Evolutionary conservation across 176 grass and related monocot genomes (phyloP).

Genomic region (Carex cristatella): DNA sequence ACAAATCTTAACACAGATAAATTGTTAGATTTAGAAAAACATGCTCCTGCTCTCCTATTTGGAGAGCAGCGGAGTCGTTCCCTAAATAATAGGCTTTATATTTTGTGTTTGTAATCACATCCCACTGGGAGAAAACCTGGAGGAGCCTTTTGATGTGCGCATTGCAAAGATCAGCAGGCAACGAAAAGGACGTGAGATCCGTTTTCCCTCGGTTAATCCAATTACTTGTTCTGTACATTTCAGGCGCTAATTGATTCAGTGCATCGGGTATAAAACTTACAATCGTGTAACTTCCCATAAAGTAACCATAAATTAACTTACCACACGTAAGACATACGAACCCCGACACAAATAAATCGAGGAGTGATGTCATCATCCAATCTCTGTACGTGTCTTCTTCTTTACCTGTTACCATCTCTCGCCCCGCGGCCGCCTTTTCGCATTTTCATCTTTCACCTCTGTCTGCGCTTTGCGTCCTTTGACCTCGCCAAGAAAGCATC

Average conservation of each 20-base stretch:
- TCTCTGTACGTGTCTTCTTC: neutral
- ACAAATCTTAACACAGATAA: no score
- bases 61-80: no score
- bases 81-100: no score
- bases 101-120: neutral
- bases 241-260: neutral
- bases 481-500: constrained; percentile 11
- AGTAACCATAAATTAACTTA: neutral
- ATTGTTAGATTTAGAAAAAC: no score
- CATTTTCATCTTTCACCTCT: neutral
- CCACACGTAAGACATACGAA: neutral
- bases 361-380: neutral
- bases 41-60: no score
- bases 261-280: neutral
- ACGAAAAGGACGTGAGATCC: neutral
- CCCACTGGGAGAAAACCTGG: neutral
- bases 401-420: constrained; percentile 1
- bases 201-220: neutral
- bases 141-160: neutral
- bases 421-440: neutral
- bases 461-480: neutral
- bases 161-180: neutral
- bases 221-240: neutral
- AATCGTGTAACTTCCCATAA: neutral
- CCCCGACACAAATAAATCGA: neutral